Percentiles rank a stretch among this genome's conserved stretches.
Conservation (phyloP, 2,329 filamentous ascomycete species). For the Ophiosphaerella herpotricha region DNA sequence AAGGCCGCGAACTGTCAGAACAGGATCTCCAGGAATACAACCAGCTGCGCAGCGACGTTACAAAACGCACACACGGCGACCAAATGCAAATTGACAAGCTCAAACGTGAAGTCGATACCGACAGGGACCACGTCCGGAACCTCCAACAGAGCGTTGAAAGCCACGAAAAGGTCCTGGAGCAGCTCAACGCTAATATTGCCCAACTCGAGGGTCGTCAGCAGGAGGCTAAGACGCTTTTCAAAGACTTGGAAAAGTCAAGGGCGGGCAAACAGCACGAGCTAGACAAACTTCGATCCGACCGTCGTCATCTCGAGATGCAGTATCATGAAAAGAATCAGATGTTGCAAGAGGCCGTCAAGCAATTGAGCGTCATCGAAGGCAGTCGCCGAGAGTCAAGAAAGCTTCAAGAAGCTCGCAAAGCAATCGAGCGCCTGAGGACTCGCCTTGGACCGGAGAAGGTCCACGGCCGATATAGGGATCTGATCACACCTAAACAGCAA, state of each 20-base stretch:
- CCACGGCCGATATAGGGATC: slow-evolving; percentile 83
- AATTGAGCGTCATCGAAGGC: slow-evolving; percentile 82
- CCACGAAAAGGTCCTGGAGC: slow-evolving; percentile 73
- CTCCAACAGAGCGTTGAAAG: slow-evolving; percentile 86
- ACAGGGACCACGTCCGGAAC: slow-evolving; percentile 87
- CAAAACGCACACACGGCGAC: slow-evolving; percentile 78
- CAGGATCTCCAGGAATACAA: slow-evolving; percentile 90
- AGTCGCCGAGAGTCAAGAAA: slow-evolving; percentile 83
- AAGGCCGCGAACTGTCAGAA: slow-evolving; percentile 84
- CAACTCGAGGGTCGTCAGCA: slow-evolving; percentile 71
- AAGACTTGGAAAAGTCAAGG: slow-evolving; percentile 75
- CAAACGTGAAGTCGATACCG: slow-evolving; percentile 85
- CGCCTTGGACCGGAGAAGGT: slow-evolving; percentile 80
- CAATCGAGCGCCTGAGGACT: slow-evolving; percentile 82
- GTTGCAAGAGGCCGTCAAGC: slow-evolving; percentile 77
- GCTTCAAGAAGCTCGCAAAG: slow-evolving; percentile 78
- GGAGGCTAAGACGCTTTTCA: slow-evolving; percentile 65
- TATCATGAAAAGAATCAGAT: slow-evolving; percentile 92
- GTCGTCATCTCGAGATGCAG: slow-evolving; percentile 67
- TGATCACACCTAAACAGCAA: slow-evolving; percentile 96
- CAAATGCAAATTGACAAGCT: slow-evolving; percentile 84
- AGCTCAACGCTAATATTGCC: slow-evolving; percentile 71
- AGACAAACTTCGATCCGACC: slow-evolving; percentile 60
- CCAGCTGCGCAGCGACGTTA: slow-evolving; percentile 79
- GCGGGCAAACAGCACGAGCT: slow-evolving; percentile 88